Evolutionary conservation across 208 protist species (phyloP).

Genomic region (Tritrichomonas foetus): DNA sequence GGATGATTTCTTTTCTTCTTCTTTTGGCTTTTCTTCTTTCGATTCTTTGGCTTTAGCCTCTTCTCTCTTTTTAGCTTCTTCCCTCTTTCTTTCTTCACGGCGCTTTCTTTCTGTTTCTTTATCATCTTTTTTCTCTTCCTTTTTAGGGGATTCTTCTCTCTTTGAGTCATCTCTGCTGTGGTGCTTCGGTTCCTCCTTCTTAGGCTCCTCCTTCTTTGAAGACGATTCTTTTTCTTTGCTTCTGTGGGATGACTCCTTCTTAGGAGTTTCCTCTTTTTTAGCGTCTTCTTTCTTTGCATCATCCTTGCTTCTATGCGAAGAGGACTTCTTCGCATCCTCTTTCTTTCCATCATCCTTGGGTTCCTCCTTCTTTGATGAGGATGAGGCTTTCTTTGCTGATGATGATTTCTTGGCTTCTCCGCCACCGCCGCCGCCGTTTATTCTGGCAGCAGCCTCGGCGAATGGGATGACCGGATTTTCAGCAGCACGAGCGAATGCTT

Average conservation of each 20-base stretch:
- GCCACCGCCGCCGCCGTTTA: neutral
- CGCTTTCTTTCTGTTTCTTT: neutral
- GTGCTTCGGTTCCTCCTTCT: neutral
- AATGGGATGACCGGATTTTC: slow-evolving; percentile 7
- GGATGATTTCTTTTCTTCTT: neutral
- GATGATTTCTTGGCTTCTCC: neutral
- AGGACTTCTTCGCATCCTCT: neutral
- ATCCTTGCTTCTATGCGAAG: neutral
- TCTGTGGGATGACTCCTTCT: neutral
- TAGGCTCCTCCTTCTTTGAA: neutral
- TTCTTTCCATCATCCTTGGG: neutral
- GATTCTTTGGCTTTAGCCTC: neutral
- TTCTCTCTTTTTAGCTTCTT: neutral
- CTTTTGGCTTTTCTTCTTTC: neutral
- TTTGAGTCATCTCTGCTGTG: neutral
- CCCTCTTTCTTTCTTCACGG: neutral
- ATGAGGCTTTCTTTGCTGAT: neutral
- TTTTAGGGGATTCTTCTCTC: neutral
- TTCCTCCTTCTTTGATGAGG: neutral
- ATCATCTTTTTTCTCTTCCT: neutral
- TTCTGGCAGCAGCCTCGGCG: neutral
- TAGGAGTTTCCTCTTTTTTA: neutral
- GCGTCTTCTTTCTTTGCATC: neutral
- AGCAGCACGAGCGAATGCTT: neutral
- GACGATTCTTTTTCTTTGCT: neutral